A percentile compares a stretch with the other conserved stretches of the same genome.
These are phyloP conservation scores for Cladophialophora yegresii DNA, from an alignment of 2,329 filamentous ascomycete species.

Conservation along the genomic window DNA sequence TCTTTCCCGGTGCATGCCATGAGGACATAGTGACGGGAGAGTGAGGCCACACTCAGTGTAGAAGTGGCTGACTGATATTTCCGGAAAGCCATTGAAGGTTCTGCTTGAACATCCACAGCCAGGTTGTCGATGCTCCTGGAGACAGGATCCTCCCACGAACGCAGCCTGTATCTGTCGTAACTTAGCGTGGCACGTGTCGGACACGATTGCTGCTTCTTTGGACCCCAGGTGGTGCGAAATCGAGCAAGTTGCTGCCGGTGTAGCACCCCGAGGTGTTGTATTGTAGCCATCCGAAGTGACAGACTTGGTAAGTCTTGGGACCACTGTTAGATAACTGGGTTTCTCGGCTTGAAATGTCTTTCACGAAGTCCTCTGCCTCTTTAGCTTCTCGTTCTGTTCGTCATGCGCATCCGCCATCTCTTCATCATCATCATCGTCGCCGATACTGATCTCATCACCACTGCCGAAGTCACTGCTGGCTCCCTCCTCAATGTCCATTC, in stretches of 20 bases:
- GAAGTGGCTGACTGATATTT: not conserved
- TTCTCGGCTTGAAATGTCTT: not conserved
- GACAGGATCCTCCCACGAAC: not conserved
- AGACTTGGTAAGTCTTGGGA: not conserved
- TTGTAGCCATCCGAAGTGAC: not conserved
- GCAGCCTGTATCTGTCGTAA: not conserved
- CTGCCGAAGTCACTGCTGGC: constrained; percentile 30
- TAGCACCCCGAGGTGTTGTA: not conserved
- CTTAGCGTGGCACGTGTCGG: not conserved
- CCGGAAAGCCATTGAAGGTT: not conserved
- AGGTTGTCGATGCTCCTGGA: not conserved
- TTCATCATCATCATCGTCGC: constrained; percentile 33
- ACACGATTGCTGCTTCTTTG: not conserved
- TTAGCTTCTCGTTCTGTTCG: constrained; percentile 32
- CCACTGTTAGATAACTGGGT: not conserved
- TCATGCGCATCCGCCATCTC: constrained; percentile 31
- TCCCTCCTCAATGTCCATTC: constrained; percentile 47
- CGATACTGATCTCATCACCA: constrained; percentile 35
- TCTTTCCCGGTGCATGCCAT: not conserved
- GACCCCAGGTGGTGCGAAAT: not conserved
- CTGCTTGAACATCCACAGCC: not conserved
- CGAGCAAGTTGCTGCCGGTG: not conserved
- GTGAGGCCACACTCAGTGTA: not conserved
- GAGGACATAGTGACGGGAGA: not conserved
- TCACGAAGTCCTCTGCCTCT: constrained; percentile 19